These are phyloP conservation scores for Golovinomyces cichoracearum DNA, from an alignment of 2,329 filamentous ascomycete genomes.

Conservation along the genomic window DNA sequence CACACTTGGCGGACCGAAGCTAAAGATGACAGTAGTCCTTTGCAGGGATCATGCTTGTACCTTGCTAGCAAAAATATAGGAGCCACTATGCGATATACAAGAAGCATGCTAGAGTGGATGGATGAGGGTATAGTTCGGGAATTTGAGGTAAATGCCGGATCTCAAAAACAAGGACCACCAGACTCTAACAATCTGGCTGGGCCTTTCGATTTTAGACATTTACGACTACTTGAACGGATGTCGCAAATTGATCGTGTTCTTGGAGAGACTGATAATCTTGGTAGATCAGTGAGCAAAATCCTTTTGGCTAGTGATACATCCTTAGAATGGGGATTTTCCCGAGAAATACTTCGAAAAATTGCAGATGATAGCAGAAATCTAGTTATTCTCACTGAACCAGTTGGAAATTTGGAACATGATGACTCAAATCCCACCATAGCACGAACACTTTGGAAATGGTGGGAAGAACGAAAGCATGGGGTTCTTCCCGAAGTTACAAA, in stretches of 20 bases:
- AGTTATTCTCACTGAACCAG: constrained; percentile 61
- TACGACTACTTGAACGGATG: constrained; percentile 60
- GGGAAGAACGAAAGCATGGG: constrained; percentile 40
- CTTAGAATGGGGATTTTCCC: constrained; percentile 86
- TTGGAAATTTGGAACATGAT: constrained; percentile 17
- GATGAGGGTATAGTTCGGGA: constrained; percentile 83
- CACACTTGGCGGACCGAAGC: constrained; percentile 60
- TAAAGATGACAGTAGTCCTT: constrained; percentile 23
- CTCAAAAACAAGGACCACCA: constrained; percentile 15
- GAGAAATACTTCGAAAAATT: constrained; percentile 47
- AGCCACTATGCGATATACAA: constrained; percentile 68
- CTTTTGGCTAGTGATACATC: constrained; percentile 79
- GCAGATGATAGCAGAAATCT: constrained; percentile 58
- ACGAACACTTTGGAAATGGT: constrained; percentile 55
- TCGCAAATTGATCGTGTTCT: constrained; percentile 50
- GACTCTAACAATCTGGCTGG: constrained; percentile 20
- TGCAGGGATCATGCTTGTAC: constrained; percentile 38
- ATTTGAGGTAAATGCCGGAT: constrained; percentile 39
- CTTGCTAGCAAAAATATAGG: constrained; percentile 67
- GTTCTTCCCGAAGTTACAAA: constrained; percentile 28
- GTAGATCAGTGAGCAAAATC: constrained; percentile 31
- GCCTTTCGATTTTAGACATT: constrained; percentile 72
- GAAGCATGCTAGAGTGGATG: constrained; percentile 99
- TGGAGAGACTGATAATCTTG: constrained; percentile 20
- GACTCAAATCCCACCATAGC: constrained; percentile 24